Percentiles rank a stretch among this genome's conserved stretches.
Conservation (phyloP, 2,329 filamentous ascomycete species). For the Paracamarosporium sp. region DNA sequence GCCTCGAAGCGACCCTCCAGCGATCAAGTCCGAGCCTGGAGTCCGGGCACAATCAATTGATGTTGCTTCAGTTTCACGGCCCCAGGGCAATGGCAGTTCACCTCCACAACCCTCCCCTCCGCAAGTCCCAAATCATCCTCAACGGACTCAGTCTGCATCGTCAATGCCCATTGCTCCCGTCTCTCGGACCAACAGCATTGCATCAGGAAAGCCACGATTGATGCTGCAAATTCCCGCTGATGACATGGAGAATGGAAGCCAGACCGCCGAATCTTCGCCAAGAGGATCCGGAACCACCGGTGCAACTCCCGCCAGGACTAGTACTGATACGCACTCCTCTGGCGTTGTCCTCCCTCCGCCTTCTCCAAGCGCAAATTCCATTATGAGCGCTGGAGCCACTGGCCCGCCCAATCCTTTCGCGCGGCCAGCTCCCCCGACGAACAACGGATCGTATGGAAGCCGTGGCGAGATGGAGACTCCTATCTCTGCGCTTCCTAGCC, state of each 20-base stretch:
- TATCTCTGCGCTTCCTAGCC: slow-evolving; percentile 89
- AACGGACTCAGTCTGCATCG: slow-evolving; percentile 63
- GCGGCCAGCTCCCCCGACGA: slow-evolving; percentile 77
- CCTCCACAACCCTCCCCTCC: slow-evolving; percentile 60
- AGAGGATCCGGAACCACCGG: slow-evolving; percentile 67
- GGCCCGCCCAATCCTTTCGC: slow-evolving; percentile 97
- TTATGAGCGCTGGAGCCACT: slow-evolving; percentile 88
- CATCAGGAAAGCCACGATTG: slow-evolving; percentile 67
- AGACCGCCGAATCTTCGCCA: slow-evolving; percentile 73
- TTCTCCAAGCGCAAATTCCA: slow-evolving; percentile 83
- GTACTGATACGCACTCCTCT: slow-evolving; percentile 63
- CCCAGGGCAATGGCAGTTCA: slow-evolving; percentile 52
- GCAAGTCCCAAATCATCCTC: slow-evolving; percentile 43
- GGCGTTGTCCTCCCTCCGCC: slow-evolving; percentile 88
- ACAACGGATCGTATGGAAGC: slow-evolving; percentile 52
- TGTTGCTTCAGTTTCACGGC: slow-evolving; percentile 59
- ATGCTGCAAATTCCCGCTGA: slow-evolving; percentile 97
- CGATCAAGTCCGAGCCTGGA: slow-evolving; percentile 50
- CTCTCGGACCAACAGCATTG: slow-evolving; percentile 71
- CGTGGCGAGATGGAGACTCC: slow-evolving; percentile 70
- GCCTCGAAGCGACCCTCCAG: slow-evolving; percentile 51
- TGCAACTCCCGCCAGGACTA: slow-evolving; percentile 62
- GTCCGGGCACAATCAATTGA: slow-evolving; percentile 71
- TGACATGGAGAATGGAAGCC: slow-evolving; percentile 78
- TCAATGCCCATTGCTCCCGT: slow-evolving; percentile 74